Conservation (phyloP, 768 basidiomycete genomes). For the Tephrocybe sp. region DNA sequence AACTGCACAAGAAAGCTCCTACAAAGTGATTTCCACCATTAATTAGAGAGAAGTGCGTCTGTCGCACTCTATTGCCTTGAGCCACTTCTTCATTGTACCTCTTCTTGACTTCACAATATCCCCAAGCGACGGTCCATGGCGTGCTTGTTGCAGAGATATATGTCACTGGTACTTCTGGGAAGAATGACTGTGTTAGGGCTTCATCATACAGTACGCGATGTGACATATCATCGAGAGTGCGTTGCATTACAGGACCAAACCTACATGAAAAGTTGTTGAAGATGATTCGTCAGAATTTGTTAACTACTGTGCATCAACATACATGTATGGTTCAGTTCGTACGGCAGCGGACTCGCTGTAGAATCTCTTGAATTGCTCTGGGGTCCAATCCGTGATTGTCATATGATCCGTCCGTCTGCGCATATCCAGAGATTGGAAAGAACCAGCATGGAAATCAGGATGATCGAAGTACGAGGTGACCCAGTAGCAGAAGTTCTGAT, state of each 20-base stretch:
- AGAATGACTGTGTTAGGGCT: conserved; percentile 1
- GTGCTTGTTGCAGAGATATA: neutral
- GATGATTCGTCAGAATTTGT: too few relatives aligned
- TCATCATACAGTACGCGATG: conserved; percentile 20
- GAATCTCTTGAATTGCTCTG: conserved; percentile 17
- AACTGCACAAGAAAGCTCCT: neutral
- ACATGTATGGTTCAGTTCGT: conserved; percentile 16
- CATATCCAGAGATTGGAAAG: conserved; percentile 18
- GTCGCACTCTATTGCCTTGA: neutral
- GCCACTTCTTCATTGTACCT: neutral
- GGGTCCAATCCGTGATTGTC: conserved; percentile 19
- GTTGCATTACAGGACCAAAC: conserved; percentile 18
- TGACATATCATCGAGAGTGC: conserved; percentile 12
- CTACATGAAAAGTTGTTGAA: too few relatives aligned
- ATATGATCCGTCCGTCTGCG: conserved; percentile 14
- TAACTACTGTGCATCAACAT: neutral
- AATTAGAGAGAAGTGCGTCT: neutral
- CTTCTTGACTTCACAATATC: neutral
- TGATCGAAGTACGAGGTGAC: conserved; percentile 26
- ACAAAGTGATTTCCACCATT: conserved; percentile 2
- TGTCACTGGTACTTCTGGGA: conserved; percentile 1
- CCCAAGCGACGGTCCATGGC: conserved; percentile 1
- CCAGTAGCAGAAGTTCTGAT: conserved; percentile 23
- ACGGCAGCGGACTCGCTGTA: conserved; percentile 14
- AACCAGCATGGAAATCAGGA: conserved; percentile 13